Conservation (phyloP, 108 stramenopile genomes). For the Aurantiochytrium sp. region DNA sequence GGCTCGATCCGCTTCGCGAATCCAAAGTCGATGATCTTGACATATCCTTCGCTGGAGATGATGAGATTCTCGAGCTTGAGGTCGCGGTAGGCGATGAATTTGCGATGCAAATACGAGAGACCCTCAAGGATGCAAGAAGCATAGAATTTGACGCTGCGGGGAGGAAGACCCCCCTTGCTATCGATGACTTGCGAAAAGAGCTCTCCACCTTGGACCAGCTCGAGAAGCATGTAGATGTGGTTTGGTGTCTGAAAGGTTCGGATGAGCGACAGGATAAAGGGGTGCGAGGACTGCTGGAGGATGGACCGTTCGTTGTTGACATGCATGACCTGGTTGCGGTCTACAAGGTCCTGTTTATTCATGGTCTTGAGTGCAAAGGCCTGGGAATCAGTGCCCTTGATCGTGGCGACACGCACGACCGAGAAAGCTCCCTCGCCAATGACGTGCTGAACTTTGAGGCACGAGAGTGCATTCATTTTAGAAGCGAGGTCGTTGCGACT, state of each 20-base stretch:
- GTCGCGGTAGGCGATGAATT: constrained; percentile 33
- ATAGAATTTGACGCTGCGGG: constrained; percentile 22
- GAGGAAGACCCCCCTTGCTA: neutral
- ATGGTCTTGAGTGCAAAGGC: constrained; percentile 71
- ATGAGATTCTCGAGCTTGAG: constrained; percentile 65
- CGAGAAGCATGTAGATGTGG: constrained; percentile 62
- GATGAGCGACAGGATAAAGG: constrained; percentile 55
- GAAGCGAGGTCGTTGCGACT: neutral
- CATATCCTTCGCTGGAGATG: constrained; percentile 60
- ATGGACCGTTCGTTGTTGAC: constrained; percentile 62
- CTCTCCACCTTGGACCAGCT: constrained; percentile 61
- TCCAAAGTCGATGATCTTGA: constrained; percentile 63
- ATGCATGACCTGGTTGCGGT: constrained; percentile 20
- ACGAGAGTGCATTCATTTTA: neutral
- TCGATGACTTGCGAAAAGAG: constrained; percentile 16
- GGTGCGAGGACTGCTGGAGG: constrained; percentile 45
- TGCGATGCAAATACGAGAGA: constrained; percentile 23
- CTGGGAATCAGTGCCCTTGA: neutral
- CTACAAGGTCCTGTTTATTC: constrained; percentile 49
- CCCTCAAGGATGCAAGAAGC: constrained; percentile 26
- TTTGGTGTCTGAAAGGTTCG: constrained; percentile 53
- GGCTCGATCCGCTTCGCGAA: constrained; percentile 64
- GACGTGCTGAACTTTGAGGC: neutral
- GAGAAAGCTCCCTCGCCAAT: constrained; percentile 8
- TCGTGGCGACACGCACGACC: neutral